Base-by-base conservation (phyloP, 768 basidiomycete genomes). In the Amyloporia xantha region DNA sequence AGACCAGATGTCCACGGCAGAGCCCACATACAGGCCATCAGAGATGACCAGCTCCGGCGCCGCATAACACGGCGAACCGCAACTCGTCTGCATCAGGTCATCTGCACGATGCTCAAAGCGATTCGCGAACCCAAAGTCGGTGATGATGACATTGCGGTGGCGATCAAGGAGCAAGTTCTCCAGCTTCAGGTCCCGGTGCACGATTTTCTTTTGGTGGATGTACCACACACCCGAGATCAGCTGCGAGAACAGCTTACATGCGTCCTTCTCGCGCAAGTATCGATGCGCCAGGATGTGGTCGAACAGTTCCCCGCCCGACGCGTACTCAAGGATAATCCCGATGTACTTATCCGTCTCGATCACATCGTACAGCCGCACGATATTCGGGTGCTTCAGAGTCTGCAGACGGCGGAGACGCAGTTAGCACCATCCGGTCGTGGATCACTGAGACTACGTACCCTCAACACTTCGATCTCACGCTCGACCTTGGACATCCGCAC, bases 281-380 rank as follows among this genome's bases (percentile, higher is more conserved):
- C 92, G 87, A 64, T 97, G 96, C 17, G 95, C 95, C 44, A 98
- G 81, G 64, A 99, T 99, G 67, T 97, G 91, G 69, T 99, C 96
- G 67, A 99, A 98, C 19, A 99, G 82, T 65, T 99, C 96, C 48
- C 96, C 96, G 46, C 96, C 96, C 1, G 91, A 93, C 28, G 96
- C 96, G 61, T 95, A 98, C 66, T 98, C 96, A 53, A 99, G 81
- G 58, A 99, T 95, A 63, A 99, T 99, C 30, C 96, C 96, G 59
- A 99, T 98, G 70, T 98, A 98, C 68, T 96, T 97, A 74, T 98
- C 96, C 1, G 96, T 98, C 66, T 98, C 94, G 57, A 99, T 96
- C 19, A 98, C 94, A 63, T 99, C 96, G 77, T 95, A 97, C 39
- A 98, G 73, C 9, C 93, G 84, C 28, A 98, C 96, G 67, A 99